Base-by-base conservation (phyloP, 345 rosid genomes). In the Ceriops zippeliana region DNA sequence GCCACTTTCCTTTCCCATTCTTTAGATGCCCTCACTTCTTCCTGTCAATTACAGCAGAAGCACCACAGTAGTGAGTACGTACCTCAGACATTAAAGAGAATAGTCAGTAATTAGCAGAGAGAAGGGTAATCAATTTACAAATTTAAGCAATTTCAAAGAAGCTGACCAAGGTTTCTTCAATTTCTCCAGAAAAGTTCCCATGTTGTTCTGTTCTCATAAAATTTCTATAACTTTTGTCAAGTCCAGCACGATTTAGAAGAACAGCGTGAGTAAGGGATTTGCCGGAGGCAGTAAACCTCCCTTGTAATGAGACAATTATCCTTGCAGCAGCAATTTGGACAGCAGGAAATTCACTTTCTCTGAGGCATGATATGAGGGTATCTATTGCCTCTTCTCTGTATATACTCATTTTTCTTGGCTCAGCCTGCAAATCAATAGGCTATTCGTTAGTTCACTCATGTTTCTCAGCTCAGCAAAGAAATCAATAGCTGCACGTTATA, bases 321-420 rank as follows among this genome's bases (percentile, higher is more conserved):
- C 82, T 67, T 11, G 90, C 89, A 15, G 90, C 90, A 58, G 86
- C 83, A 51, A 82, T 67, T 80, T 88, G 93, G 54, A 80, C 74
- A 62, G 76, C 76, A 42, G 89, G 89, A 63, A 73, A 76, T 30
- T 83, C 86, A 13, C 82, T 74, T 19, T 85, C 78, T 67, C 79
- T 74, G 63, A 88, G 90, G 82, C 87, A 77, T 38, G 84, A 75
- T 72, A 88, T 82, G 46, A 88, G 84, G 24, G 80, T 66, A 66
- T 86, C 93, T n/a, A 86, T 78, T 28, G 93, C 90, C 70, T 88
- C 93, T 76, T 88, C 93, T 16, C 93, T 80, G 65, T 83, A 86
- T 26, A 88, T 88, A 62, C 93, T 88, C 89, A 86, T 86, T 79
- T 86, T 86, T 73, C 89, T 82, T 8, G 93, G 93, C 67, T 84